Percentiles rank a stretch among this genome's conserved stretches.
phyloP scores from a whole-genome alignment of 2,329 filamentous ascomycete species.

The Pseudogymnoascus sp. region DNA sequence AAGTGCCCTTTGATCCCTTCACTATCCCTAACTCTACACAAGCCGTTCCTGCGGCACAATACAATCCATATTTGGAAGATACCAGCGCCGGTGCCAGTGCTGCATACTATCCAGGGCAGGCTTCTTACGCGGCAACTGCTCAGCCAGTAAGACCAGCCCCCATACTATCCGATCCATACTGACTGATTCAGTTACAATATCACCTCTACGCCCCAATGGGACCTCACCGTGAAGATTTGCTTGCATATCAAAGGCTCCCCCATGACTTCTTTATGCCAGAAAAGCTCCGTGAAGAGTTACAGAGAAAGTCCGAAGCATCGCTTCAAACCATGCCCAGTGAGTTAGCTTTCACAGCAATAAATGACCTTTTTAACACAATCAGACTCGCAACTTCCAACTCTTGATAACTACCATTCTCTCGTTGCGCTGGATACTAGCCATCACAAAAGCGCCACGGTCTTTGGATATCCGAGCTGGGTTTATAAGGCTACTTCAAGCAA shows the following conservation, averaged over 20 bases:
- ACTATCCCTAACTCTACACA: constrained; percentile 50
- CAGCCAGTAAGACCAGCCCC: constrained; percentile 46
- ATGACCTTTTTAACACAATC: constrained; percentile 15
- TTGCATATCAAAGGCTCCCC: constrained; percentile 76
- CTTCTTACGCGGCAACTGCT: constrained; percentile 44
- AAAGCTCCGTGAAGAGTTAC: constrained; percentile 76
- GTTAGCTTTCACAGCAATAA: constrained; percentile 20
- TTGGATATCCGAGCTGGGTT: constrained; percentile 86
- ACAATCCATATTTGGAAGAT: constrained; percentile 75
- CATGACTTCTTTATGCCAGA: constrained; percentile 92
- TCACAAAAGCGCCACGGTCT: constrained; percentile 69
- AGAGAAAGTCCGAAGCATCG: constrained; percentile 79
- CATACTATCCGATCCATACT: constrained; percentile 15
- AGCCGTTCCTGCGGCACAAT: constrained; percentile 44
- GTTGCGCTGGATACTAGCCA: constrained; percentile 80
- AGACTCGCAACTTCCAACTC: constrained; percentile 64
- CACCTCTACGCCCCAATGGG: constrained; percentile 88
- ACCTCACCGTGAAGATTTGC: constrained; percentile 71
- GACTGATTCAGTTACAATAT: constrained; percentile 62
- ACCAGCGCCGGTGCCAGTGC: constrained; percentile 45
- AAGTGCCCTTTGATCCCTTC: constrained; percentile 56
- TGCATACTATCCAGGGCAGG: constrained; percentile 59
- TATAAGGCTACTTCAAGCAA: constrained; percentile 90
- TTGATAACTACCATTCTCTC: constrained; percentile 88
- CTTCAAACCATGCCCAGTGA: constrained; percentile 75